Base-by-base conservation (phyloP, 1,139 yeast genomes). In the Candida sojae region DNA sequence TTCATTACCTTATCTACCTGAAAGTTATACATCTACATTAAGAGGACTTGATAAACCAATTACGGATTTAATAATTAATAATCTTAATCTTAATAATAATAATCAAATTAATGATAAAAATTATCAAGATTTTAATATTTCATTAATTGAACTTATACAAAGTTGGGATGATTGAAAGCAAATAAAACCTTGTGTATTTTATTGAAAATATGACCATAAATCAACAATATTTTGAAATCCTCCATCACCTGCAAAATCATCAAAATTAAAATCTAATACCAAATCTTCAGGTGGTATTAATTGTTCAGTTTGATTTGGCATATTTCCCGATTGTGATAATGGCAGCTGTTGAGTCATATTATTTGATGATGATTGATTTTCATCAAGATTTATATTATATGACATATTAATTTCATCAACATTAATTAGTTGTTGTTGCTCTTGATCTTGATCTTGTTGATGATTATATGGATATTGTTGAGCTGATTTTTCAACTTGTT, bases 131-230 rank as follows among this genome's bases (percentile, higher is more conserved):
- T 43, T 41, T 34, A 42, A 45, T 43, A 36, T 46, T 12, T 39
- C 48, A 8, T 36, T 52, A 13, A 42, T 53, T 28, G 45, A 50
- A 41, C 46, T 50, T 25, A 49, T 53, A 13, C 54, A 51, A 43
- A 45, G 51, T 7, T 51, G 53, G 54, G 50, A 48, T 13, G 44
- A 48, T 17, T 48, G 42, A 38, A 31, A 31, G 2, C 3, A 31
- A 8, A 31, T 2, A 6, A 12, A 31, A 31, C 21, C 21, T 17
- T 17, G 21, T 17, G 21, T 2, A 2, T 35, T 29, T 33, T 26
- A 41, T 12, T 41, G 32, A 10, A 41, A 34, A 32, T 32, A 41
- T 5, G 32, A 33, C 43, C 43, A 41, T 25, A 41, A 32, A 25
- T 41, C 43, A 25, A 41, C 43, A 33, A 41, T 41, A 32, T 41